Evolutionary conservation across 805 yeast genomes (phyloP).

Genomic region (Aciculoconidium aculeatum): DNA sequence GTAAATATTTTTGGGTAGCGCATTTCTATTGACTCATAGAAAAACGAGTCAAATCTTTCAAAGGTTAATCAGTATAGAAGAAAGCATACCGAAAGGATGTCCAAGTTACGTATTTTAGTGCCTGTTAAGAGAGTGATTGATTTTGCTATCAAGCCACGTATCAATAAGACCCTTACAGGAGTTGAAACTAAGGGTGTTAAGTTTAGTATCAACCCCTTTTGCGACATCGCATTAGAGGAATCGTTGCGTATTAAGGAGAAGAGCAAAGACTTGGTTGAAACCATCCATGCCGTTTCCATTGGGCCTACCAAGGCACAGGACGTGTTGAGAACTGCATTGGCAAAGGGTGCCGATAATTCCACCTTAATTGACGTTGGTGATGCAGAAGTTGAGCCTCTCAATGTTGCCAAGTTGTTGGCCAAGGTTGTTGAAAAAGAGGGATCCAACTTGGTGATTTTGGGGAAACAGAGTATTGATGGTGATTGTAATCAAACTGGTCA

Average conservation of each 20-base stretch:
- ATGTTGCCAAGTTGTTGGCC: conserved; percentile 79
- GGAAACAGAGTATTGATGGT: conserved; percentile 96
- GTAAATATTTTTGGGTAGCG: too few species aligned
- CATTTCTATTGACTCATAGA: too few species aligned
- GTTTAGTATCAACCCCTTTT: conserved; percentile 92
- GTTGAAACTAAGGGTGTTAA: conserved; percentile 86
- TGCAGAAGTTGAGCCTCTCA: conserved; percentile 73
- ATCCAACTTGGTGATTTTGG: conserved; percentile 79
- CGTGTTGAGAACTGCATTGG: conserved; percentile 80
- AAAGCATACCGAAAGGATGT: conserved; percentile 10
- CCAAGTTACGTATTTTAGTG: conserved; percentile 69
- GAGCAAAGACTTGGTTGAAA: conserved; percentile 63
- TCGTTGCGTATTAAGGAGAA: conserved; percentile 72
- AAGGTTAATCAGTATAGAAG: too few species aligned
- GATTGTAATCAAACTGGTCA: conserved; percentile 95
- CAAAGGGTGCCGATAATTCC: conserved; percentile 89
- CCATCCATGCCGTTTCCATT: conserved; percentile 85
- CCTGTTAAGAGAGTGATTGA: conserved; percentile 96
- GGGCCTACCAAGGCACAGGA: conserved; percentile 88
- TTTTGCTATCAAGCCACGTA: conserved; percentile 87
- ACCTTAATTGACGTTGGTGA: conserved; percentile 78
- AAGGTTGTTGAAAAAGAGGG: conserved; percentile 64
- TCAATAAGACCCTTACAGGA: conserved; percentile 79
- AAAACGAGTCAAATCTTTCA: too few species aligned
- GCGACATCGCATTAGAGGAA: conserved; percentile 97